phyloP scores from a whole-genome alignment of 148 eudicot genomes.

The Chenopodium album region DNA sequence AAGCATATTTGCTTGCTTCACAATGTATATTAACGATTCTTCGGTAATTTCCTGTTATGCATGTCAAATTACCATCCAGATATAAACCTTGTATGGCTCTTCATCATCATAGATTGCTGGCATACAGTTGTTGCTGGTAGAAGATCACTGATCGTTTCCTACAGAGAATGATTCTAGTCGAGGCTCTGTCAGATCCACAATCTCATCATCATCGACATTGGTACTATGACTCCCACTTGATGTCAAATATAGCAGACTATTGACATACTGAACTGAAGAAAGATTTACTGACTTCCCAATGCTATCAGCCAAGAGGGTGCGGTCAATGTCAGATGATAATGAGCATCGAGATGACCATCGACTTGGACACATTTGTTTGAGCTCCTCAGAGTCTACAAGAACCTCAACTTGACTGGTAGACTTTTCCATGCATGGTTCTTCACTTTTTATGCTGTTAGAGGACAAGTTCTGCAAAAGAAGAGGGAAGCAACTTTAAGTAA shows the following conservation, averaged over 20 bases:
- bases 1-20: neutral
- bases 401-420: slow-evolving; percentile 30
- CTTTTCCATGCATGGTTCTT: slow-evolving; percentile 15
- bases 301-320: slow-evolving; percentile 29
- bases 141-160: slow-evolving; percentile 20
- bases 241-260: slow-evolving; percentile 35
- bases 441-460: slow-evolving; percentile 22
- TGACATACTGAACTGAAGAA: slow-evolving; percentile 32
- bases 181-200: slow-evolving; percentile 75
- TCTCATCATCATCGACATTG: slow-evolving; percentile 42
- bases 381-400: slow-evolving; percentile 46
- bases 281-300: slow-evolving; percentile 30
- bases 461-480: slow-evolving; percentile 39
- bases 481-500: neutral
- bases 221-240: slow-evolving; percentile 30
- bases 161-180: slow-evolving; percentile 64
- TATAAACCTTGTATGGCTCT: neutral
- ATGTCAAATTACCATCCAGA: neutral
- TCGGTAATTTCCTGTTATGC: neutral
- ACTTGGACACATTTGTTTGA: slow-evolving; percentile 43
- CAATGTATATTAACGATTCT: neutral
- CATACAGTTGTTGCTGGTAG: neutral
- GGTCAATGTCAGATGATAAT: slow-evolving; percentile 31
- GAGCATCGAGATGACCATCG: slow-evolving; percentile 39
- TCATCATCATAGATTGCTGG: neutral